Conservation (phyloP, 345 rosid species). For the Diplotaxis tenuifolia region DNA sequence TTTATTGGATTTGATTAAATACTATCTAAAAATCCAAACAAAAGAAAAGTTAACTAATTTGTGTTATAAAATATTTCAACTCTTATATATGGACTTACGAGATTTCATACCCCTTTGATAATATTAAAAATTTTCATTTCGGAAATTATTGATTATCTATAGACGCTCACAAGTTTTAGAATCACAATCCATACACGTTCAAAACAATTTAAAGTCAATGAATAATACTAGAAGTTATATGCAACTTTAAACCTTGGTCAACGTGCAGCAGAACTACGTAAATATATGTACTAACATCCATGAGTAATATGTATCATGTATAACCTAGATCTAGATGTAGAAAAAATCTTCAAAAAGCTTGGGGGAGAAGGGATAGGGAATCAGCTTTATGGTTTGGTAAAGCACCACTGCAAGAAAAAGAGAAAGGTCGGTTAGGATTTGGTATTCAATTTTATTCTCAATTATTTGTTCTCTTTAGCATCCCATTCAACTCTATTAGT, state of each 20-base stretch:
- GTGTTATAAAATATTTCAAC: too few species aligned
- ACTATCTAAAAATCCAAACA: too few species aligned
- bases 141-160: too few species aligned
- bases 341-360: slow-evolving; percentile 18
- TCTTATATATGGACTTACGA: too few species aligned
- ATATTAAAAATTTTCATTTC: too few species aligned
- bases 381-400: slow-evolving; percentile 22
- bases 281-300: background rate
- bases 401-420: slow-evolving; percentile 8
- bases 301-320: background rate
- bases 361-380: slow-evolving; percentile 31
- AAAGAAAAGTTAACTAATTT: too few species aligned
- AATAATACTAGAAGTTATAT: too few species aligned
- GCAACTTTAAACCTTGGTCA: background rate
- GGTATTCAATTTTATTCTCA: slow-evolving; percentile 17
- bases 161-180: too few species aligned
- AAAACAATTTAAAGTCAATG: too few species aligned
- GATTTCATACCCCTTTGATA: too few species aligned
- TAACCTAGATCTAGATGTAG: background rate
- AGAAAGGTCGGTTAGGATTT: slow-evolving; percentile 18
- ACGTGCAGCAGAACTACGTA: background rate
- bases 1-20: too few species aligned
- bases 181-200: too few species aligned
- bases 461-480: slow-evolving; percentile 19
- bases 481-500: slow-evolving; percentile 4